Conservation (phyloP, 2,329 filamentous ascomycete genomes). For the Hypoxylon sp. region DNA sequence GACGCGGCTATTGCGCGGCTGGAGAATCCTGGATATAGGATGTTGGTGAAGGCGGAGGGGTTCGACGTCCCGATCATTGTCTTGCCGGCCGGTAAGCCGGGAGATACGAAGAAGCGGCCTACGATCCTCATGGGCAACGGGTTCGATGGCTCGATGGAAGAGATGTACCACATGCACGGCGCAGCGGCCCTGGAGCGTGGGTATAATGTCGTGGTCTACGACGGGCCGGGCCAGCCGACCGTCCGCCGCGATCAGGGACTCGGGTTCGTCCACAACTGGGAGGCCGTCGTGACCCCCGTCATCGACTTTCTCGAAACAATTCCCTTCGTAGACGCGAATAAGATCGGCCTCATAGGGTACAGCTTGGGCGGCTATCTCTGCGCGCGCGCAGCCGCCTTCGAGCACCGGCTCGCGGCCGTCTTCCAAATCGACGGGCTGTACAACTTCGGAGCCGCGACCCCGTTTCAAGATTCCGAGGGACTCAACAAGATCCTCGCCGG, state of each 20-base stretch:
- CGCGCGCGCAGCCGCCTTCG: constrained; percentile 60
- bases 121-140: constrained; percentile 61
- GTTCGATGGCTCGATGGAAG: constrained; percentile 62
- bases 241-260: constrained; percentile 59
- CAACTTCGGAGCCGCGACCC: constrained; percentile 39
- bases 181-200: constrained; percentile 57
- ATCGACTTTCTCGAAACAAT: constrained; percentile 28
- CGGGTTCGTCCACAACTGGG: constrained; percentile 57
- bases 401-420: constrained; percentile 59
- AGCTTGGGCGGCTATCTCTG: constrained; percentile 61
- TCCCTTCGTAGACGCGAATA: constrained; percentile 44
- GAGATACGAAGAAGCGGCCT: constrained; percentile 46
- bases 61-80: constrained; percentile 39
- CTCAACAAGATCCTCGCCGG: background rate
- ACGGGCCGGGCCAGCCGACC: constrained; percentile 62
- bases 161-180: constrained; percentile 58
- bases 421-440: constrained; percentile 60
- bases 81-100: constrained; percentile 25
- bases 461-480: constrained; percentile 4
- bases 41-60: constrained; percentile 12
- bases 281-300: constrained; percentile 24
- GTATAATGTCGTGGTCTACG: constrained; percentile 62
- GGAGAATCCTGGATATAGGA: constrained; percentile 19
- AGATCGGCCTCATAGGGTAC: constrained; percentile 58
- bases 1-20: constrained; percentile 19